These are phyloP conservation scores for Trichoderma lentiforme DNA, from an alignment of 2,329 filamentous ascomycete species.

Conservation along the genomic window DNA sequence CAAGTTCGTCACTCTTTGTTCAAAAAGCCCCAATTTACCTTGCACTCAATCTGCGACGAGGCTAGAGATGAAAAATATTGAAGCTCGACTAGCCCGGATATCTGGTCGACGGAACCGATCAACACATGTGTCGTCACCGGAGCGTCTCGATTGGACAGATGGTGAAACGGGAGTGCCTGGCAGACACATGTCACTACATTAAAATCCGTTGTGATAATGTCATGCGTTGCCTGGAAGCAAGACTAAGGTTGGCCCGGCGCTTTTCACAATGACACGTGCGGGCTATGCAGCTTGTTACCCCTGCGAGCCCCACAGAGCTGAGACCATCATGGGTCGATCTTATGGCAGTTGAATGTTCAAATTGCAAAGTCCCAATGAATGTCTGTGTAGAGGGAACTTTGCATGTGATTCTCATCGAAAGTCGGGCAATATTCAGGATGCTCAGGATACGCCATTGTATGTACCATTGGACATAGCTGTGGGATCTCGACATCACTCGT, in stretches of 20 bases:
- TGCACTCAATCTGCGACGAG: not conserved
- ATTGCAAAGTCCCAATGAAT: not conserved
- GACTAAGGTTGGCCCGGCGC: not conserved
- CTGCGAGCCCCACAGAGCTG: conserved; percentile 2
- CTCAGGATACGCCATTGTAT: not conserved
- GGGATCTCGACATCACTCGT: not conserved
- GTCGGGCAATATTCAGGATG: not conserved
- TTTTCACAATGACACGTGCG: not conserved
- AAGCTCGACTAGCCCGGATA: not conserved
- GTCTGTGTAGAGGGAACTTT: not conserved
- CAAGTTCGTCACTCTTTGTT: not conserved
- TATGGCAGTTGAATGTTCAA: not conserved
- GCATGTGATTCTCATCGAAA: not conserved
- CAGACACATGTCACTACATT: not conserved
- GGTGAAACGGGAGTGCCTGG: conserved; percentile 8
- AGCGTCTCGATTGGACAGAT: conserved; percentile 2
- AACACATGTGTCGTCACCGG: conserved; percentile 11
- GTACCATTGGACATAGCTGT: not conserved
- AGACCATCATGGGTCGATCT: conserved; percentile 7
- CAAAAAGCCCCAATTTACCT: not conserved
- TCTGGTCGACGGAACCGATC: not conserved
- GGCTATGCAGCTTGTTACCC: not conserved
- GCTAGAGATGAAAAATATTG: not conserved
- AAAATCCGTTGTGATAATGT: not conserved
- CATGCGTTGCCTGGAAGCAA: not conserved